Conservation (phyloP, 352 stramenopile species). For the Thalassiosira ordinaria region DNA sequence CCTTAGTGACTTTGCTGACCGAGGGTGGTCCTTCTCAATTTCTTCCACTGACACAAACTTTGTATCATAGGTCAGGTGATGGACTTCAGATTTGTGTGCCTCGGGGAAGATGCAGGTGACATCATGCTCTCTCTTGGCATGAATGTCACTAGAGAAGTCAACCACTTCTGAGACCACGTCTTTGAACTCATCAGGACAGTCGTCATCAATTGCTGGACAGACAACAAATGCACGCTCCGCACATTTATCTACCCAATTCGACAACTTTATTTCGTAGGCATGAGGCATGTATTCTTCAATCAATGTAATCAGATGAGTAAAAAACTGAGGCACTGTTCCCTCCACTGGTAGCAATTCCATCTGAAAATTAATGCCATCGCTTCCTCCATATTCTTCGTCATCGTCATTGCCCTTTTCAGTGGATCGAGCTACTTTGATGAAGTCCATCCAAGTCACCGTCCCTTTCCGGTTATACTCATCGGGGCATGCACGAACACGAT, state of each 20-base stretch:
- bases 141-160: conserved; percentile 2
- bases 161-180: neutral
- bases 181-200: conserved; percentile 2
- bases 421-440: neutral
- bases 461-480: neutral
- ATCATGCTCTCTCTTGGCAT: neutral
- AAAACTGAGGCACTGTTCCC: neutral
- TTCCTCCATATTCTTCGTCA: neutral
- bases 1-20: neutral
- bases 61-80: neutral
- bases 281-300: conserved; percentile 1
- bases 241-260: neutral
- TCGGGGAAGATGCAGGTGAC: conserved; percentile 2
- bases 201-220: neutral
- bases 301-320: neutral
- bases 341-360: neutral
- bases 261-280: neutral
- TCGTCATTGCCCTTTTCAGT: neutral
- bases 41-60: conserved; percentile 3
- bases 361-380: conserved; percentile 1
- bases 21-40: neutral
- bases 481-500: neutral
- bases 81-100: conserved; percentile 9
- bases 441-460: conserved; percentile 1
- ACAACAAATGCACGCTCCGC: neutral